These are phyloP conservation scores for Trichoderma afroharzianum DNA, from an alignment of 2,329 filamentous ascomycete species.

Conservation along the genomic window DNA sequence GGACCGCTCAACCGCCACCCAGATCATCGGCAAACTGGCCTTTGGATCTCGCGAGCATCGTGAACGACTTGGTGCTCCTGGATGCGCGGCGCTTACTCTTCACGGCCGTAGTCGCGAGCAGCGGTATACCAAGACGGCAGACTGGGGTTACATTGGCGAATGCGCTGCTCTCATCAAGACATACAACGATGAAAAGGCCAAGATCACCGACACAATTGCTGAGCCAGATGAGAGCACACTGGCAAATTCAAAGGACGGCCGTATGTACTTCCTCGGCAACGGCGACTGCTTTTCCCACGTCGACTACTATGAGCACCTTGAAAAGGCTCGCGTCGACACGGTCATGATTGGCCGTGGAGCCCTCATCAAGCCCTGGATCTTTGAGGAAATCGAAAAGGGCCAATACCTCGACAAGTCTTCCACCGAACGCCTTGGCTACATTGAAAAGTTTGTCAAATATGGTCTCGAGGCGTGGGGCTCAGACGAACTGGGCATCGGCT, in stretches of 20 bases:
- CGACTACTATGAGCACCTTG: constrained; percentile 77
- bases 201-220: constrained; percentile 68
- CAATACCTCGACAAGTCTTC: constrained; percentile 97
- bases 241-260: constrained; percentile 60
- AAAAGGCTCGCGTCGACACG: constrained; percentile 77
- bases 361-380: constrained; percentile 96
- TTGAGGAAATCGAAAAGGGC: constrained; percentile 87
- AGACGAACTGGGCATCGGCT: constrained; percentile 89
- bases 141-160: constrained; percentile 92
- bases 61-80: constrained; percentile 68
- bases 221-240: constrained; percentile 75
- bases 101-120: constrained; percentile 93
- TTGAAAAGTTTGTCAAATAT: constrained; percentile 87
- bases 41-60: constrained; percentile 73
- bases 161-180: constrained; percentile 80
- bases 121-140: constrained; percentile 85
- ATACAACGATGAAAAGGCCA: constrained; percentile 67
- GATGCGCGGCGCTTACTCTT: constrained; percentile 91
- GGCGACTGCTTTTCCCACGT: constrained; percentile 92
- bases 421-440: constrained; percentile 74
- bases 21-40: constrained; percentile 77
- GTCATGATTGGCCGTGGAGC: constrained; percentile 97
- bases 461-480: constrained; percentile 94
- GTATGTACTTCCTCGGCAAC: constrained; percentile 91
- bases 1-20: constrained; percentile 72